phyloP scores from a whole-genome alignment of 345 rosid species.

The Pseudoturritis turrita region DNA sequence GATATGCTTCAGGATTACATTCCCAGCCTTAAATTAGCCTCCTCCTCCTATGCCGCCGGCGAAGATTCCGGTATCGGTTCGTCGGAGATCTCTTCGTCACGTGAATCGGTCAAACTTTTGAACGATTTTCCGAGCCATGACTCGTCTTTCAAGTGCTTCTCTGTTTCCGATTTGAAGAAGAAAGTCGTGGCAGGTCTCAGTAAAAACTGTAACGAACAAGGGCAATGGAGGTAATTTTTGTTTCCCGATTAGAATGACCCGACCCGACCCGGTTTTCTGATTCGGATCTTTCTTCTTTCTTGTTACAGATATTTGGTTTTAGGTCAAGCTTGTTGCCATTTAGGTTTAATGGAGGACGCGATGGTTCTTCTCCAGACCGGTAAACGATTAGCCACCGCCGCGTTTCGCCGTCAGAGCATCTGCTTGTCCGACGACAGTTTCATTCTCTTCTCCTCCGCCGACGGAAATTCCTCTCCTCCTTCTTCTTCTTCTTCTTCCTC shows the following conservation, averaged over 20 bases:
- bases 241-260: background rate
- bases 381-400: slow-evolving; percentile 90
- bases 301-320: slow-evolving; percentile 67
- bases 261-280: slow-evolving; percentile 19
- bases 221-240: slow-evolving; percentile 77
- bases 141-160: slow-evolving; percentile 77
- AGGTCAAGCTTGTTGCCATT: slow-evolving; percentile 94
- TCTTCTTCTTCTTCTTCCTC: slow-evolving; percentile 26
- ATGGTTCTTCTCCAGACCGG: slow-evolving; percentile 96
- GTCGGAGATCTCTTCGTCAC: slow-evolving; percentile 29
- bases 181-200: slow-evolving; percentile 80
- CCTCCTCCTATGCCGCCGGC: no score
- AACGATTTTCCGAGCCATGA: slow-evolving; percentile 41
- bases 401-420: slow-evolving; percentile 89
- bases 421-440: slow-evolving; percentile 92
- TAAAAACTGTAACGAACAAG: slow-evolving; percentile 71
- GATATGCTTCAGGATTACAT: slow-evolving; percentile 65
- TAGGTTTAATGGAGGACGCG: slow-evolving; percentile 97
- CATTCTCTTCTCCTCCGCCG: slow-evolving; percentile 35
- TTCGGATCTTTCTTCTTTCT: slow-evolving; percentile 3
- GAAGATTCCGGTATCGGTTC: slow-evolving; percentile 28
- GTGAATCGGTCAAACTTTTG: slow-evolving; percentile 53
- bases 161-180: slow-evolving; percentile 87
- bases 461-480: slow-evolving; percentile 27
- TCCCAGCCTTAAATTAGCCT: slow-evolving; percentile 24